Conservation (phyloP, 306 rosid species). For the Malus orientalis region DNA sequence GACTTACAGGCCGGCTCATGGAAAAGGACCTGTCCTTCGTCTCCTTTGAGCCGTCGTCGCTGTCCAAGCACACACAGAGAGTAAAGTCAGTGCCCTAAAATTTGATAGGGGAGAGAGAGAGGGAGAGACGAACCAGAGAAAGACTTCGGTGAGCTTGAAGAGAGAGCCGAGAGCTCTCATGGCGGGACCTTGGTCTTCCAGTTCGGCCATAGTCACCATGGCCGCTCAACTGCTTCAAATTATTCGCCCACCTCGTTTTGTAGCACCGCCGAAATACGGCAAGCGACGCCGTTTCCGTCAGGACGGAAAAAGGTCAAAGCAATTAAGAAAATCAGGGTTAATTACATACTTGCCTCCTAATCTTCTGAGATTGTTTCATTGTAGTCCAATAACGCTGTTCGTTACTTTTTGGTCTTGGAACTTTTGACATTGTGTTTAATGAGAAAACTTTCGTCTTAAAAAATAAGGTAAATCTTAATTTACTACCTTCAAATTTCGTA, state of each 20-base stretch:
- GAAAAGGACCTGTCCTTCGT: constrained; percentile 10
- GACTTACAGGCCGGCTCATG: constrained; percentile 28
- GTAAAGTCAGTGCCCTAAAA: background rate
- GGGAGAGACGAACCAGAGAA: constrained; percentile 39
- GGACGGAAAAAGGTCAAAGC: background rate
- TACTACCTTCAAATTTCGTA: no score
- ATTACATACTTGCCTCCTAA: background rate
- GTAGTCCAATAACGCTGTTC: background rate
- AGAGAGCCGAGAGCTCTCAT: constrained; percentile 60
- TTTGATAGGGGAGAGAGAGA: background rate
- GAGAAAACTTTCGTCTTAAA: no score
- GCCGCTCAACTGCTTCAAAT: background rate
- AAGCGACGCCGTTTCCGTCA: background rate
- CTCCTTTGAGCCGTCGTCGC: constrained; percentile 37
- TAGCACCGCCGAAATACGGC: background rate
- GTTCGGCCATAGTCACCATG: constrained; percentile 7
- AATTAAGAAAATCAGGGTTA: background rate
- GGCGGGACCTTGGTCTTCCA: constrained; percentile 44
- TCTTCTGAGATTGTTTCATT: background rate
- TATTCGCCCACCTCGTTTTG: background rate
- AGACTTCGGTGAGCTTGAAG: constrained; percentile 69
- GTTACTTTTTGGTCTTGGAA: background rate
- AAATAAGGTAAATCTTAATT: background rate
- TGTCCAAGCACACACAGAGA: constrained; percentile 8
- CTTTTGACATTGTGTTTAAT: no score